phyloP scores from a whole-genome alignment of 78 protist species.

The Dictyostelium citrinum region DNA sequence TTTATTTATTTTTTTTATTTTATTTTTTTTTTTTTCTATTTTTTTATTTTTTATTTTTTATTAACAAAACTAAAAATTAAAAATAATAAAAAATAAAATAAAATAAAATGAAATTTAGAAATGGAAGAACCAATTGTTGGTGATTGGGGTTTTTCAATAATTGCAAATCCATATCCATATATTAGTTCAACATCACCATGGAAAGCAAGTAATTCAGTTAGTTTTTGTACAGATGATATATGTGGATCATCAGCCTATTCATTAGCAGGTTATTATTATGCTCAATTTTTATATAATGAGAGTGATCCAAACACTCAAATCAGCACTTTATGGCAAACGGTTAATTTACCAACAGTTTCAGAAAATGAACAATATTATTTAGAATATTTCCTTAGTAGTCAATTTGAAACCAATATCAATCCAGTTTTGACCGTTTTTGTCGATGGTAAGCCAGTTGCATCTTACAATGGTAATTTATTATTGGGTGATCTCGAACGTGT shows the following conservation, averaged over 20 bases:
- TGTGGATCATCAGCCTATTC: conserved; percentile 30
- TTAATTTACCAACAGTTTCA: neutral
- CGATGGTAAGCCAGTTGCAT: neutral
- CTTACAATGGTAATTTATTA: neutral
- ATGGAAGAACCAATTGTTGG: conserved; percentile 16
- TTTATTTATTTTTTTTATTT: too few species aligned
- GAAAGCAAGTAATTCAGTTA: neutral
- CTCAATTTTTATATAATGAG: neutral
- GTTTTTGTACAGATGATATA: conserved; percentile 59
- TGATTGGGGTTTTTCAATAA: conserved; percentile 25
- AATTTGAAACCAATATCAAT: neutral
- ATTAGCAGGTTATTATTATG: conserved; percentile 46
- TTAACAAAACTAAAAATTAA: neutral
- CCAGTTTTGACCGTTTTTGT: neutral
- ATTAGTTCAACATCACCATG: neutral
- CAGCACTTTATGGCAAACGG: neutral
- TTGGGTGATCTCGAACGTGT: conserved; percentile 1
- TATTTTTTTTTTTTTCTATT: too few species aligned
- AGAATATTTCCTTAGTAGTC: neutral
- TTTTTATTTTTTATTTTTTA: too few species aligned
- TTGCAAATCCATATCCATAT: neutral
- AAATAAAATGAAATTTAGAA: neutral
- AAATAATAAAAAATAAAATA: neutral
- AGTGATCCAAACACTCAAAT: neutral
- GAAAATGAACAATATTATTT: neutral